Evolutionary conservation across 345 rosid species (phyloP), one percentile per base, ranked within the genome.

Genomic region (Populus simonii): DNA sequence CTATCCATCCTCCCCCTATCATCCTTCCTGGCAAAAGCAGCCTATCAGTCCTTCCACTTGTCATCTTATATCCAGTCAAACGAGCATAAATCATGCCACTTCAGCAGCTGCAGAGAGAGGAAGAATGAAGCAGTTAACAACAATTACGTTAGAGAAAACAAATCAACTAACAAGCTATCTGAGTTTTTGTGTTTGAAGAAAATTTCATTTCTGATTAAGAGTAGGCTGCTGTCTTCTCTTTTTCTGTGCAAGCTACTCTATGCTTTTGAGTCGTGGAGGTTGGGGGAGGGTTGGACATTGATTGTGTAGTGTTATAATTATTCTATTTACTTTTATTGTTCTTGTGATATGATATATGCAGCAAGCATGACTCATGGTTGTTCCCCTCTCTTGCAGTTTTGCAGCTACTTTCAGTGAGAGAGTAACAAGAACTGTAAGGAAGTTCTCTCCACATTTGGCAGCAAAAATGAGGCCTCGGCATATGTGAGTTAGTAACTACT

Each of bases 401-500:
- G 97, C 99, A 81, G 93, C 92, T 82, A 90, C 91, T 72, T 94
- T 94, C 87, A 91, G 85, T 80, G 99, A 94, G 89, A 94, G 92
- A 81, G 97, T 89, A 17, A 91, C 93, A 53, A 91, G 97, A 87
- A 94, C 93, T 25, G 85, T 89, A 63, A 90, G 99, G 82, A 90
- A 86, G 78, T 89, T 94, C 83, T 96, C 99, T 81, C 99, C 99
- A 66, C 98, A 89, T 70, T 84, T 91, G 85, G 99, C 99, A 66
- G 98, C 97, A n/a, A 96, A 94, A 84, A 86, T 94, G 98, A 90
- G 97, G 81, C 99, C 98, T 81, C 92, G 97, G 12, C 93, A 89
- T 73, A 91, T 93, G 98, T 96, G 82, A 83, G 89, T 81, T 57
- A 2, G 53, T 55, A 41, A 68, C 38, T 47, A 22, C 0, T 49